Conservation (phyloP, 2,329 filamentous ascomycete species). For the Fusarium haematococcum region DNA sequence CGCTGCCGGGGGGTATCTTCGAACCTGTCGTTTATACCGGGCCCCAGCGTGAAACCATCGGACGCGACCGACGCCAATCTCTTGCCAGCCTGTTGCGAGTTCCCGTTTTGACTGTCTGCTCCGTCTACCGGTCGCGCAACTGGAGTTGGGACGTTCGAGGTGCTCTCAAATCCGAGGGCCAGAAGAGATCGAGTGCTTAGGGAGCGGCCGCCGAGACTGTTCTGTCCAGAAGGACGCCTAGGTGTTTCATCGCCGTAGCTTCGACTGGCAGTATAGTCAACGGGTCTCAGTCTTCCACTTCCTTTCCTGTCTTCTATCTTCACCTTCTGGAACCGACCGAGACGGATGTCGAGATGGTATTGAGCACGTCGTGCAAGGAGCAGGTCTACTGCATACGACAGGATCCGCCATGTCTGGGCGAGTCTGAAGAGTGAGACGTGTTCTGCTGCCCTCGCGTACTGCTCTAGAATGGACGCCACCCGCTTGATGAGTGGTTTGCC, state of each 20-base stretch:
- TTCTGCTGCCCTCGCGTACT: constrained; percentile 69
- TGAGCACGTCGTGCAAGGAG: constrained; percentile 66
- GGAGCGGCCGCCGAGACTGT: constrained; percentile 48
- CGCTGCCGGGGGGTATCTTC: constrained; percentile 55
- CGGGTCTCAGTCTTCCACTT: constrained; percentile 41
- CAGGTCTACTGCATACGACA: constrained; percentile 67
- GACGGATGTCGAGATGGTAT: constrained; percentile 66
- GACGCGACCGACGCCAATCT: constrained; percentile 61
- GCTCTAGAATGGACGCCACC: constrained; percentile 64
- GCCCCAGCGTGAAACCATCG: constrained; percentile 63
- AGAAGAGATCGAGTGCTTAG: constrained; percentile 59
- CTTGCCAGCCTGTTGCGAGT: constrained; percentile 49
- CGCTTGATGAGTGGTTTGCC: constrained; percentile 58
- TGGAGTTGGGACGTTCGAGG: constrained; percentile 72
- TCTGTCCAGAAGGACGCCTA: constrained; percentile 46
- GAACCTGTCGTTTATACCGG: constrained; percentile 55
- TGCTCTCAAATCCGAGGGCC: constrained; percentile 69
- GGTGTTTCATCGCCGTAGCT: constrained; percentile 54
- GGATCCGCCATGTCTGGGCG: constrained; percentile 73
- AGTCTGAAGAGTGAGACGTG: constrained; percentile 67
- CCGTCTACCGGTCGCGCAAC: constrained; percentile 63
- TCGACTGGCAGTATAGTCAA: constrained; percentile 42
- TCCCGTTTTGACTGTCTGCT: constrained; percentile 47
- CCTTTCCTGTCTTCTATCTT: constrained; percentile 48
- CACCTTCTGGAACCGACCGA: constrained; percentile 53